phyloP scores from a whole-genome alignment of 1,284 basidiomycete genomes.

The Apiotrichum akiyoshidainum region DNA sequence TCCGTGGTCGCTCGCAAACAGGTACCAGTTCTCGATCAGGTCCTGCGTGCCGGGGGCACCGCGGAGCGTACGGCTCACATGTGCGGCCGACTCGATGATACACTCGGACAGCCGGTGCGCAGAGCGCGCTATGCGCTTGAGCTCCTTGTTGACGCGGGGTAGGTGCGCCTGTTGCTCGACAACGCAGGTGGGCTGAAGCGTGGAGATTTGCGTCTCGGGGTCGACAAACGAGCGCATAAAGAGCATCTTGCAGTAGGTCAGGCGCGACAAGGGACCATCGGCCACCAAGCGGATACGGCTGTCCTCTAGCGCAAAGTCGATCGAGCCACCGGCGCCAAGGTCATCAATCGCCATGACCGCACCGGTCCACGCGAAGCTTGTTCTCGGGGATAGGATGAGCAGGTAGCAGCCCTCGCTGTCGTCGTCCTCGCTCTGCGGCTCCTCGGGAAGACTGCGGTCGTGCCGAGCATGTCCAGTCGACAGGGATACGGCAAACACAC shows the following conservation, averaged over 20 bases:
- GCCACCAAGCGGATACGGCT: slow-evolving; percentile 79
- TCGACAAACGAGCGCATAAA: slow-evolving; percentile 66
- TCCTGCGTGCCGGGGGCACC: slow-evolving; percentile 71
- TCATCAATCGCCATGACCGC: slow-evolving; percentile 66
- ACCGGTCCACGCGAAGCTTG: slow-evolving; percentile 91
- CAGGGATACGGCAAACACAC: slow-evolving; percentile 63
- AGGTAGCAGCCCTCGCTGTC: slow-evolving; percentile 62
- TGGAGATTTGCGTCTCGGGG: slow-evolving; percentile 39
- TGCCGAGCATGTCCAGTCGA: slow-evolving; percentile 39
- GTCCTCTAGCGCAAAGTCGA: slow-evolving; percentile 76
- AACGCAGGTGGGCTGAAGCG: slow-evolving; percentile 52
- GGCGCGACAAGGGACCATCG: slow-evolving; percentile 75
- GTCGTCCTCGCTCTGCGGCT: slow-evolving; percentile 52
- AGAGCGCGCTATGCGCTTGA: slow-evolving; percentile 84
- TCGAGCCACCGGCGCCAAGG: slow-evolving; percentile 51
- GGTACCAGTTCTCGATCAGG: slow-evolving; percentile 90
- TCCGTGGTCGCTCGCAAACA: slow-evolving; percentile 88
- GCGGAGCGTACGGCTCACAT: slow-evolving; percentile 66
- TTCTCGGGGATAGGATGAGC: slow-evolving; percentile 79
- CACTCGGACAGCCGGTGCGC: slow-evolving; percentile 88
- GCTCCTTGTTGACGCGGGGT: slow-evolving; percentile 79
- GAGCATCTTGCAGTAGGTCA: slow-evolving; percentile 72
- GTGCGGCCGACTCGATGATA: slow-evolving; percentile 83
- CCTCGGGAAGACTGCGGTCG: slow-evolving; percentile 54
- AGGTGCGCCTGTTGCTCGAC: slow-evolving; percentile 89